Base-by-base conservation (phyloP, 768 basidiomycete genomes). In the Rubroboletus satanas region DNA sequence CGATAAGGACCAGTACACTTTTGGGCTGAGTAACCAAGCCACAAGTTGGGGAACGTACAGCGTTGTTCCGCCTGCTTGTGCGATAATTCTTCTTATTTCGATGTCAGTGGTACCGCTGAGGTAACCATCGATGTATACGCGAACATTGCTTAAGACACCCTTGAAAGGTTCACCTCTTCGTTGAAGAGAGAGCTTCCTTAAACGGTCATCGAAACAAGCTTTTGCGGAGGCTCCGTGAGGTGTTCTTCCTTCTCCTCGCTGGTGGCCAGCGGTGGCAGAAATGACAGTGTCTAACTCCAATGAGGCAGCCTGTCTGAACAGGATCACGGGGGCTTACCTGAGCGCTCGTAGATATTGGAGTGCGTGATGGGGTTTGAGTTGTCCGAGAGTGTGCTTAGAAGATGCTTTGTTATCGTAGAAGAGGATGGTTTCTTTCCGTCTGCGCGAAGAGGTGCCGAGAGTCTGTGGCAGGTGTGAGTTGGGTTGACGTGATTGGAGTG, bases 351-450 rank as follows among this genome's bases (percentile, higher is more conserved):
- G 55, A 83, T 79, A 65, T 87, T 80, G 1, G 85, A 84, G 61
- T 88, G 84, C 1, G 89, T 90, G 48, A 93, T 89, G 1, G 91
- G 91, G 66, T 93, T 93, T 10, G 80, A 79, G 49, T 77, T 73
- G 56, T 87, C 79, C 15, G 76, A 67, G 43, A 93, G 75, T 0
- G 84, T 88, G 29, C 71, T 76, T 39, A 92, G 66, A 14, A 92
- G 69, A 51, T 83, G 77, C 51, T 75, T 82, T 12, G 83, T 88
- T 37, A 88, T 64, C n/a, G 72, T 70, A 31, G 74, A 60, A 0
- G 72, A 64, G 18, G 79, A 79, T 5, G 75, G 70, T 49, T 69
- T 72, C 47, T 60, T 56, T n/a, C 62, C 68, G 32, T 67, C 69
- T 39, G 60, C 67, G 35, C 62, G 51, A 18, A 74, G 51, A 36